Evolutionary conservation across 805 yeast genomes (phyloP).

Genomic region (Candida awuae): DNA sequence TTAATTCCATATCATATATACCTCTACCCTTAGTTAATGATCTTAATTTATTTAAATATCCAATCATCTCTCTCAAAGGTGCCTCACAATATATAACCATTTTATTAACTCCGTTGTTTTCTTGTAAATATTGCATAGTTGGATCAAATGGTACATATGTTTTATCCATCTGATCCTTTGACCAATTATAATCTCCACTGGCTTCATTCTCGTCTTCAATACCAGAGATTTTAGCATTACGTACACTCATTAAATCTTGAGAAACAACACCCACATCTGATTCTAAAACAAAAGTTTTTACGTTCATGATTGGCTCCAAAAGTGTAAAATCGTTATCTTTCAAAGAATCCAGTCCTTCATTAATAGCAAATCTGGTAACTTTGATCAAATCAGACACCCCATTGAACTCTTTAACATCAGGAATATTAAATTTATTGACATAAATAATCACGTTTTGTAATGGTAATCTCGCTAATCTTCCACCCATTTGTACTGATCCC

Average conservation of each 20-base stretch:
- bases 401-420: conserved; percentile 35
- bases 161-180: conserved; percentile 46
- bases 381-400: conserved; percentile 35
- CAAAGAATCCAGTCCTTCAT: conserved; percentile 29
- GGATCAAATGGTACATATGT: conserved; percentile 73
- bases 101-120: conserved; percentile 26
- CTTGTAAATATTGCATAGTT: conserved; percentile 37
- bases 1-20: conserved; percentile 67
- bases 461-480: conserved; percentile 47
- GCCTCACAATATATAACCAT: conserved; percentile 69
- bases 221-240: conserved; percentile 66
- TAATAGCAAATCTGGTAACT: conserved; percentile 38
- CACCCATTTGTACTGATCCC: conserved; percentile 62
- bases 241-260: conserved; percentile 71
- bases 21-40: conserved; percentile 89
- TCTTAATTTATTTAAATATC: conserved; percentile 70
- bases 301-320: conserved; percentile 84
- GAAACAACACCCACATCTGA: conserved; percentile 74
- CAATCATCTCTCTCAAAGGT: conserved; percentile 85
- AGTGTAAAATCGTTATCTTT: conserved; percentile 37
- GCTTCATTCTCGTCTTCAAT: conserved; percentile 53
- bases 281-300: conserved; percentile 57
- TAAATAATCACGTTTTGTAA: conserved; percentile 54
- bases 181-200: conserved; percentile 33
- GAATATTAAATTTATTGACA: conserved; percentile 44